Evolutionary conservation across 2,329 filamentous ascomycete species (phyloP).

Genomic region (Fusarium equiseti): DNA sequence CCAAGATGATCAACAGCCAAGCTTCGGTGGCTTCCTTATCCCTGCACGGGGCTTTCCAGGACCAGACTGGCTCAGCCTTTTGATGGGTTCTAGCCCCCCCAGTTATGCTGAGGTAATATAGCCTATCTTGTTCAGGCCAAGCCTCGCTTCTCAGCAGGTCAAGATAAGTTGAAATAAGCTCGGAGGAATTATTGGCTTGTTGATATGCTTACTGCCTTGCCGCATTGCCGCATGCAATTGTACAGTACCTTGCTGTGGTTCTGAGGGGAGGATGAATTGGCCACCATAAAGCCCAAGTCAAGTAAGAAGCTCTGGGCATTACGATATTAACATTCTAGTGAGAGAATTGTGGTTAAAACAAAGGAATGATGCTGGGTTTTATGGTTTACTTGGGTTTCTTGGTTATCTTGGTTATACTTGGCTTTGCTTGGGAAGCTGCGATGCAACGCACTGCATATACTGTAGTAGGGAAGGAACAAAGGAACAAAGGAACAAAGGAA

Average conservation of each 20-base stretch:
- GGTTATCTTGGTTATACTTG: constrained; percentile 21
- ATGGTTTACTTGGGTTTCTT: neutral
- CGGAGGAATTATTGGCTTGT: constrained; percentile 23
- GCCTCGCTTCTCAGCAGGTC: neutral
- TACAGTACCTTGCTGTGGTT: constrained; percentile 7
- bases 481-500: neutral
- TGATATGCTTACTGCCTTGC: constrained; percentile 39
- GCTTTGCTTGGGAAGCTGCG: neutral
- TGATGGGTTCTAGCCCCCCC: constrained; percentile 31
- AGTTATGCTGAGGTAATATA: constrained; percentile 33
- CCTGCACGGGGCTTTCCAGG: constrained; percentile 36
- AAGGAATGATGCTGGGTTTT: constrained; percentile 15
- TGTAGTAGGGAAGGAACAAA: neutral
- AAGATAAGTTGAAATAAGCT: constrained; percentile 35
- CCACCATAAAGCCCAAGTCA: neutral
- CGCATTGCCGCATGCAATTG: constrained; percentile 36
- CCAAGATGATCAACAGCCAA: constrained; percentile 40
- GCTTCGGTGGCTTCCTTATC: constrained; percentile 31
- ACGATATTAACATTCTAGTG: constrained; percentile 20
- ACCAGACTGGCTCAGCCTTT: constrained; percentile 26
- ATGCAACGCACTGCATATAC: neutral
- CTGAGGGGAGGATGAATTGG: constrained; percentile 3
- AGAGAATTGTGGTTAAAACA: neutral
- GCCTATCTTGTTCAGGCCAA: constrained; percentile 2
- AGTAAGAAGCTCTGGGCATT: constrained; percentile 3